Conservation (phyloP, 2,329 filamentous ascomycete genomes). For the Elsinoe arachidis region DNA sequence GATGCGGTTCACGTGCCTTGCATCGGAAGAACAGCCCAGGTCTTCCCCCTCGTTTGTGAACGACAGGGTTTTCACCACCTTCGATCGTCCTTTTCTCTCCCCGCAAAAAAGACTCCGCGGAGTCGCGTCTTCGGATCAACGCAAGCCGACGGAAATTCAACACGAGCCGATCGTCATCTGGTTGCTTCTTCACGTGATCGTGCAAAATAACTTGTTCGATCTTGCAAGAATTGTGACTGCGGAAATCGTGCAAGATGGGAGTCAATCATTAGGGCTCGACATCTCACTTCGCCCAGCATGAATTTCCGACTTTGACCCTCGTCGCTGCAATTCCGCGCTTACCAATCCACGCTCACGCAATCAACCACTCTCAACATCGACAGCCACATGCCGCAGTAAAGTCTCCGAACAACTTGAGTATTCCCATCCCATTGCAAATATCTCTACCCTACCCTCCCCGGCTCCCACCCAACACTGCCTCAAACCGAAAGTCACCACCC, state of each 20-base stretch:
- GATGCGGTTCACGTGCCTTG: conserved; percentile 6
- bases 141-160: not conserved
- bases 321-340: not conserved
- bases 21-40: not conserved
- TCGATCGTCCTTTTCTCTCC: not conserved
- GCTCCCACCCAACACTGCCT: not conserved
- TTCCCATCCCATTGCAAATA: no score
- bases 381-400: no score
- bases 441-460: no score
- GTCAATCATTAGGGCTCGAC: no score
- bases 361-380: no score
- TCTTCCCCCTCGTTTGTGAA: not conserved
- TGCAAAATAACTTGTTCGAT: no score
- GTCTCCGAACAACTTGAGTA: no score
- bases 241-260: no score
- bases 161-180: no score
- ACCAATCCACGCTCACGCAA: not conserved
- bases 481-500: not conserved
- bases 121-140: not conserved
- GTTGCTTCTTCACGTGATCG: no score
- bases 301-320: not conserved
- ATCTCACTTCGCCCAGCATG: no score
- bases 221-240: no score
- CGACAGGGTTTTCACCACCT: not conserved
- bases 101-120: not conserved